Conservation (phyloP, 108 stramenopile genomes). For the Poteriospumella lacustris region DNA sequence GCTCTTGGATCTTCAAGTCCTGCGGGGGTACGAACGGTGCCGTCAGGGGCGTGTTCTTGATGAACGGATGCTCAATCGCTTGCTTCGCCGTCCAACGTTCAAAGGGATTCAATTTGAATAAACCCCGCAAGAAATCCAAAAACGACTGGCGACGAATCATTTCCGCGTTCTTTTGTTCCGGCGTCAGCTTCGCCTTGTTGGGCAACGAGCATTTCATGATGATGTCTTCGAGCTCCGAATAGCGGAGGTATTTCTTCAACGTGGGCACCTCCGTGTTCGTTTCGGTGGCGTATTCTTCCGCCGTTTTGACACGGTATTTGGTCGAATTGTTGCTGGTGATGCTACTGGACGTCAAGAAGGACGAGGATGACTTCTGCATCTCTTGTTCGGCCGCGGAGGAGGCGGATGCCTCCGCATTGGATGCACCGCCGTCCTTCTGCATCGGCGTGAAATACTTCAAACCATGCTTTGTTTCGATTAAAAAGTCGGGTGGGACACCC, state of each 20-base stretch:
- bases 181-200: conserved; percentile 20
- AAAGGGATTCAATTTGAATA: conserved; percentile 43
- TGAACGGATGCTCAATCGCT: conserved; percentile 33
- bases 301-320: conserved; percentile 45
- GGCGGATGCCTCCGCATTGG: not conserved
- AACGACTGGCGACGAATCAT: conserved; percentile 35
- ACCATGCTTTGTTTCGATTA: conserved; percentile 53
- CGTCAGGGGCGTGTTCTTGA: not conserved
- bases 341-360: conserved; percentile 1
- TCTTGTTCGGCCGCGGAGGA: not conserved
- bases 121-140: conserved; percentile 43
- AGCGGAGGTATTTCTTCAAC: conserved; percentile 47
- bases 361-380: conserved; percentile 32
- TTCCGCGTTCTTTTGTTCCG: conserved; percentile 28
- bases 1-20: not conserved
- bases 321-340: not conserved
- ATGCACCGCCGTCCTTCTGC: not conserved
- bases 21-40: not conserved
- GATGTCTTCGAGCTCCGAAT: conserved; percentile 7
- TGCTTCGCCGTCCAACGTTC: conserved; percentile 49
- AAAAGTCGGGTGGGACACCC: conserved; percentile 73
- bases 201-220: conserved; percentile 17
- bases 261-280: conserved; percentile 43
- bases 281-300: conserved; percentile 51
- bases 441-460: conserved; percentile 47